These are phyloP conservation scores for Penicillium lagena DNA, from an alignment of 495 filamentous ascomycete species.

Conservation along the genomic window DNA sequence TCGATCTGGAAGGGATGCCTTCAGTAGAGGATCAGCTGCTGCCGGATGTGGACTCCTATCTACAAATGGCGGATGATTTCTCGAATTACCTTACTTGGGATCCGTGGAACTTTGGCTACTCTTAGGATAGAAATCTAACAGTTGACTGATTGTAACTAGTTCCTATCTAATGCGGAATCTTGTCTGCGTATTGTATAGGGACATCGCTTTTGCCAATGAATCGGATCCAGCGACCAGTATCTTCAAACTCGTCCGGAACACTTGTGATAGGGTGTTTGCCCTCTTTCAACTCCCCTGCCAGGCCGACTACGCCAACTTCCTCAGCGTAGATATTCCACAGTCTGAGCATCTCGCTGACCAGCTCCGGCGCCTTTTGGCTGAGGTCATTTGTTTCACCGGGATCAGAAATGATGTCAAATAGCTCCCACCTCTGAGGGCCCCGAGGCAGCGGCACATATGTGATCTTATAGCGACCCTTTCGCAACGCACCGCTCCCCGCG, in stretches of 20 bases:
- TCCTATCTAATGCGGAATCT: conserved; percentile 1
- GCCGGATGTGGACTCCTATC: too few species aligned
- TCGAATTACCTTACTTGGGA: conserved; percentile 5
- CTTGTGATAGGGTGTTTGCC: background rate
- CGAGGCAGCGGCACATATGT: conserved; percentile 43
- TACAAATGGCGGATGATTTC: conserved; percentile 2
- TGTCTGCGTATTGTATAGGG: conserved; percentile 1
- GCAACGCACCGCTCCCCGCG: conserved; percentile 36
- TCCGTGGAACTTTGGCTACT: conserved; percentile 1
- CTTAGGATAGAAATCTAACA: background rate
- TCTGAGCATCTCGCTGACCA: conserved; percentile 39
- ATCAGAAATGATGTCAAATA: conserved; percentile 39
- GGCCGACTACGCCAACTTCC: conserved; percentile 45
- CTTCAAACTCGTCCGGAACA: conserved; percentile 4
- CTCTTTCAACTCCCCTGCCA: conserved; percentile 3
- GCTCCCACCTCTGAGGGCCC: conserved; percentile 42
- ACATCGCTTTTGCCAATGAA: conserved; percentile 5
- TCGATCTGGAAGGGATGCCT: too few species aligned
- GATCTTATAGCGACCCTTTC: conserved; percentile 43
- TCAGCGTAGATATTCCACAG: conserved; percentile 54
- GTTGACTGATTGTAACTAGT: background rate
- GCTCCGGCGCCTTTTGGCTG: conserved; percentile 52
- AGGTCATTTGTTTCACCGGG: conserved; percentile 51
- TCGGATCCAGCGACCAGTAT: conserved; percentile 2
- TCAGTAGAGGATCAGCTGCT: too few species aligned